Base-by-base conservation (phyloP, 2,329 filamentous ascomycete species). In the Teratosphaeria nubilosa region DNA sequence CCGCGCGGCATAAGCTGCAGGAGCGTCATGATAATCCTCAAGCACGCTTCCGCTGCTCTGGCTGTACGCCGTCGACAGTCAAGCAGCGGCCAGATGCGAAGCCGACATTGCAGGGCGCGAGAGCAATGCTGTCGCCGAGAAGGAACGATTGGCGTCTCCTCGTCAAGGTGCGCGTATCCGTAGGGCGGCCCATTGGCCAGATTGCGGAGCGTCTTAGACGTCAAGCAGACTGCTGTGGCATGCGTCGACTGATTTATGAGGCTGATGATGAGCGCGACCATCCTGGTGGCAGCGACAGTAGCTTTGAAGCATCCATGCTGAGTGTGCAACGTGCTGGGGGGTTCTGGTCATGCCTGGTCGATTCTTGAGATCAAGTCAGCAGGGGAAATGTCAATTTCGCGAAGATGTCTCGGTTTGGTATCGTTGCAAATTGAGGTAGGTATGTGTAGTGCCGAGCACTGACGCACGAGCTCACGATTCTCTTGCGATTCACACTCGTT, bases 1-100 rank as follows among this genome's bases (percentile, higher is more conserved):
- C 2, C 32, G 14, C 32, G 32, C 32, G 32, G 32, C 4, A 37
- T 5, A 16, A 37, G 32, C 32, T 37, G 32, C 32, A 37, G 32
- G 32, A 16, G 91, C 56, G 87, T 84, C 70, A 84, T 86, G 4
- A 92, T 90, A 64, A 88, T 82, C 48, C 87, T 83, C 77, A 97
- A 85, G 73, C 94, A 97, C 67, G 88, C 82, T 56, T 82, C 82
- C 90, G 96, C 1, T 88, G 82, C 51, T 84, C 80, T 16, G 87
- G 32, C 11, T 3, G 4, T 37, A 9, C 32, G 32, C 4, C 32
- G 3, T 11, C 10, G 11, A 37, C 32, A 11, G 32, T 16, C 32
- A 37, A 37, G 11, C 32, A 32, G 6, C 31, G 31, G 31, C 5
- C 31, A 37, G 10, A 37, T 16, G 10, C 32, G 11, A 37, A 9